Evolutionary conservation across 2,329 filamentous ascomycete species (phyloP).

Genomic region (Didymella exigua): DNA sequence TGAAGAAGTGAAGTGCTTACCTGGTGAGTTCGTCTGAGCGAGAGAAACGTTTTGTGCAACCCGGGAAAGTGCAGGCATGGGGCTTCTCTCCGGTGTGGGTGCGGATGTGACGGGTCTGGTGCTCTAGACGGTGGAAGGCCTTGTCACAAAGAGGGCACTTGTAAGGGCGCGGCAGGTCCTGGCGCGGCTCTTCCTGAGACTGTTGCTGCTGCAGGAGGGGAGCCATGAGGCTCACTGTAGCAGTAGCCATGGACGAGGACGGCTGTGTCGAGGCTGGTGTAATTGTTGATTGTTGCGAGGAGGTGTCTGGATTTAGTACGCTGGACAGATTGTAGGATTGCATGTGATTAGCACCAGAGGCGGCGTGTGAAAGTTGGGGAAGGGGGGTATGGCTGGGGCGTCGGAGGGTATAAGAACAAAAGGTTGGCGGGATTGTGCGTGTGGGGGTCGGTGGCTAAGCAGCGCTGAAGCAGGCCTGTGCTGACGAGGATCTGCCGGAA

Average conservation of each 20-base stretch:
- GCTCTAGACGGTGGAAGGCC: constrained; percentile 96
- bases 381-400: constrained; percentile 43
- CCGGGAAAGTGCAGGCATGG: constrained; percentile 91
- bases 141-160: constrained; percentile 98
- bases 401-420: constrained; percentile 43
- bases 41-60: constrained; percentile 96
- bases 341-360: constrained; percentile 49
- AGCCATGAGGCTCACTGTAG: constrained; percentile 56
- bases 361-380: constrained; percentile 45
- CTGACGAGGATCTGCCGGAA: constrained; percentile 43
- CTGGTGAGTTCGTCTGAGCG: constrained; percentile 90
- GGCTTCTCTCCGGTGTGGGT: constrained; percentile 99
- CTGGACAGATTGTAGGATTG: constrained; percentile 45
- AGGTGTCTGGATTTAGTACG: constrained; percentile 47
- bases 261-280: constrained; percentile 19
- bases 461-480: constrained; percentile 30
- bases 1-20: constrained; percentile 16
- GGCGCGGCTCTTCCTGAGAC: constrained; percentile 63
- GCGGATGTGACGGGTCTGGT: constrained; percentile 89
- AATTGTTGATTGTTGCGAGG: constrained; percentile 15
- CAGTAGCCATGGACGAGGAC: constrained; percentile 47
- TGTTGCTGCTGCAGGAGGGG: constrained; percentile 63
- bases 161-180: constrained; percentile 92
- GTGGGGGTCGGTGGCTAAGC: constrained; percentile 39
- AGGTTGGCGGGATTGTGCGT: constrained; percentile 31